Evolutionary conservation across 139 green algal species (phyloP), one percentile per base, ranked within the genome.

Genomic region (Astrephomene gubernaculifera): DNA sequence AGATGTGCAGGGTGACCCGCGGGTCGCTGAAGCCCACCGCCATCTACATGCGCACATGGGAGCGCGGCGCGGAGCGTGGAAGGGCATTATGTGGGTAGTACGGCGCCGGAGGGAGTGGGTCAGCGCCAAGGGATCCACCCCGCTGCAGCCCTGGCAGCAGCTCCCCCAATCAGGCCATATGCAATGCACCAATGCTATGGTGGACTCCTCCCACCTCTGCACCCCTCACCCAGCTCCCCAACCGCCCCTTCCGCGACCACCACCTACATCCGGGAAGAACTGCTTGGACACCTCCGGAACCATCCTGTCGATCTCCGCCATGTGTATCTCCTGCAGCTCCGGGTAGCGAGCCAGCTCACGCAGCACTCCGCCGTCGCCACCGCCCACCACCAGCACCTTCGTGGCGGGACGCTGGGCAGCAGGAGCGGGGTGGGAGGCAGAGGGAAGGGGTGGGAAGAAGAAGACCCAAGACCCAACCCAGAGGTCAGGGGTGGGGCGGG

Each of bases 291-390:
- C 86, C 61, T 98, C 93, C n/a, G 94, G 91, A 35, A 97, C 95
- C 92, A 95, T 96, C 80, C 91, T 96, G 89, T 99, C 98, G 54
- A 99, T 99, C 90, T 99, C 98, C 24, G 95, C 96, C 25, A 99
- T 96, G 82, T 99, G 93, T 72, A 99, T 97, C 79, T 94, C 87
- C 89, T 99, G 89, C n/a, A 99, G 81, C 25, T 41, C 85, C 10
- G 52, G 29, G 54, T 89, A 73, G 31, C 69, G 68, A 1, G 90
- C 90, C 24, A 99, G 81, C 92, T 99, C 98, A 12, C 98, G 90
- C 78, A 99, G 82, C 72, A 99, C 98, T 31, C 98, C 98, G 67
- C 98, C 98, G 87, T 99, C 98, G 45, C 98, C 98, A 54, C 98
- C 98, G 44, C 98, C 98, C 33, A 99, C 94, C 29, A 99, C 96